These are phyloP conservation scores for Paraconiothyrium brasiliense DNA, from an alignment of 2,329 filamentous ascomycete species.

Conservation along the genomic window DNA sequence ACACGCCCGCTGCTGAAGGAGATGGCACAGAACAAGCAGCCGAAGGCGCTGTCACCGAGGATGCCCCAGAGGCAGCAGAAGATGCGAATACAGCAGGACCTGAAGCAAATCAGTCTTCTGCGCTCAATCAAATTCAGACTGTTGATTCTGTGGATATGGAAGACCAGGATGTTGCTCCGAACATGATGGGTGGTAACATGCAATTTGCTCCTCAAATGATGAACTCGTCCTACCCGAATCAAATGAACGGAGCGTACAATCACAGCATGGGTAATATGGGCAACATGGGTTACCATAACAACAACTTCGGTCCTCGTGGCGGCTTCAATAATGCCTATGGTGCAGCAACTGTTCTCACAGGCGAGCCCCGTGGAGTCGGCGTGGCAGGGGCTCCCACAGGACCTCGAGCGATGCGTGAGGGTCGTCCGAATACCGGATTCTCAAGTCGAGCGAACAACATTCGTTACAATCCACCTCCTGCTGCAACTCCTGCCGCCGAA, in stretches of 20 bases:
- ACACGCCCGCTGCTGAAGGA: slow-evolving; percentile 21
- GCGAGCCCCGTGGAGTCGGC: slow-evolving; percentile 63
- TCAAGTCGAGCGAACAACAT: slow-evolving; percentile 63
- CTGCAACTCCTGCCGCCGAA: slow-evolving; percentile 32
- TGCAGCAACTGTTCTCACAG: slow-evolving; percentile 48
- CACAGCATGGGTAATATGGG: slow-evolving; percentile 52
- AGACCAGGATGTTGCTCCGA: slow-evolving; percentile 33
- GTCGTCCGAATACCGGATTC: slow-evolving; percentile 82
- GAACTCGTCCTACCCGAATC: slow-evolving; percentile 67
- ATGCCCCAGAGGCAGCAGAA: slow-evolving; percentile 22
- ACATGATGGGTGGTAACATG: slow-evolving; percentile 39
- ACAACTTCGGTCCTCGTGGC: slow-evolving; percentile 56
- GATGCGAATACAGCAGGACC: slow-evolving; percentile 32
- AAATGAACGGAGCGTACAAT: slow-evolving; percentile 51
- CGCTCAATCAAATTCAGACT: slow-evolving; percentile 46
- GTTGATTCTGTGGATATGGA: slow-evolving; percentile 41
- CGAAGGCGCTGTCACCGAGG: slow-evolving; percentile 17
- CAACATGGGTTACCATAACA: slow-evolving; percentile 49
- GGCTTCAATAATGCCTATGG: slow-evolving; percentile 53
- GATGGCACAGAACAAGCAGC: slow-evolving; percentile 1
- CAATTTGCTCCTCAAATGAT: slow-evolving; percentile 43
- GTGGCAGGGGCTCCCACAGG: slow-evolving; percentile 82
- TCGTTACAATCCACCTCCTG: slow-evolving; percentile 37
- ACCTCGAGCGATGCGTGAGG: slow-evolving; percentile 93
- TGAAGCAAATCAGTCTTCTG: slow-evolving; percentile 25